Conservation (phyloP, 1,284 basidiomycete genomes). For the Trametes polyzona region DNA sequence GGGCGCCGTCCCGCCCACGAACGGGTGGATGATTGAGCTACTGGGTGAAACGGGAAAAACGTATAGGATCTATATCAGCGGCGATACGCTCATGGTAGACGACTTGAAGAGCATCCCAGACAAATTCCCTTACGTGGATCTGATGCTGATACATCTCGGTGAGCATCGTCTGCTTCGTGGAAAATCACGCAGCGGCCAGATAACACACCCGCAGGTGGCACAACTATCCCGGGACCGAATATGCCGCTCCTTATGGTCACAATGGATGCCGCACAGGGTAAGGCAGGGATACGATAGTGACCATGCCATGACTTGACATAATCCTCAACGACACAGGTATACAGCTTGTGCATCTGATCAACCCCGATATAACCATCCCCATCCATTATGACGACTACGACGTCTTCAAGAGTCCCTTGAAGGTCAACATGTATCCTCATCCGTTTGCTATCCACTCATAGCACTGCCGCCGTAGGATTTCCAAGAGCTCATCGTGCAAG, state of each 20-base stretch:
- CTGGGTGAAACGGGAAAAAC: conserved; percentile 12
- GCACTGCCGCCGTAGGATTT: conserved; percentile 17
- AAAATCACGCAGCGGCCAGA: too few species aligned
- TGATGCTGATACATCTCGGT: conserved; percentile 34
- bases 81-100: conserved; percentile 37
- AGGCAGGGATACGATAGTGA: neutral
- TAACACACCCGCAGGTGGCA: conserved; percentile 18
- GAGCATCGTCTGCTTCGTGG: neutral
- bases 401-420: conserved; percentile 23
- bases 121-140: conserved; percentile 32
- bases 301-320: neutral
- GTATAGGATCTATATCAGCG: conserved; percentile 35
- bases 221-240: conserved; percentile 28
- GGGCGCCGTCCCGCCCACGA: conserved; percentile 32
- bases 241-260: conserved; percentile 35
- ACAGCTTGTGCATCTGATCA: conserved; percentile 33
- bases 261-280: conserved; percentile 35
- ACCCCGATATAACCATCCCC: conserved; percentile 35
- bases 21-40: conserved; percentile 34
- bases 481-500: conserved; percentile 21
- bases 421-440: neutral
- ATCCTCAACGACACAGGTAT: too few species aligned
- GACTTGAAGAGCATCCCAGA: conserved; percentile 34
- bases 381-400: conserved; percentile 33
- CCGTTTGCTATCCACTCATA: neutral